Evolutionary conservation across 441 rosid species (phyloP).

Genomic region (Cnidoscolus chayamansa): DNA sequence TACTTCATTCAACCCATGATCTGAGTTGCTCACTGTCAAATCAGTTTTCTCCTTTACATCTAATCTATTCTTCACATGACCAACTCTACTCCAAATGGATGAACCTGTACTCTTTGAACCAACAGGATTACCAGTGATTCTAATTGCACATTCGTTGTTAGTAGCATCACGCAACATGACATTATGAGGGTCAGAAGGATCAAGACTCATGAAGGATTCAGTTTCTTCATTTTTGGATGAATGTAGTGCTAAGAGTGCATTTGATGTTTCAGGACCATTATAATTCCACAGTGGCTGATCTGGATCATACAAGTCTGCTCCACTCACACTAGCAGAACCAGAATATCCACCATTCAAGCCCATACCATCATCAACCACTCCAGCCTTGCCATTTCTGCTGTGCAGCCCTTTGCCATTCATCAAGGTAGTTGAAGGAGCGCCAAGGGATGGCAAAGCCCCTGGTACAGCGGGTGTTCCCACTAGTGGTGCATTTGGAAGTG

Average conservation of each 20-base stretch:
- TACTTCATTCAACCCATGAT: slow-evolving; percentile 47
- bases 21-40: slow-evolving; percentile 37
- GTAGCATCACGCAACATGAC: slow-evolving; percentile 30
- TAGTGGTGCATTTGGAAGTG: slow-evolving; percentile 75
- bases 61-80: slow-evolving; percentile 46
- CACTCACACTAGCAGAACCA: slow-evolving; percentile 45
- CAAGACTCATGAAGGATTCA: slow-evolving; percentile 48
- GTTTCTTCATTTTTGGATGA: slow-evolving; percentile 56
- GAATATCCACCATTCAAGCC: slow-evolving; percentile 56
- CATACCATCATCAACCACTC: slow-evolving; percentile 56
- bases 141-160: slow-evolving; percentile 43
- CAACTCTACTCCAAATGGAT: slow-evolving; percentile 80
- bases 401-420: slow-evolving; percentile 53
- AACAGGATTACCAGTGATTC: slow-evolving; percentile 33
- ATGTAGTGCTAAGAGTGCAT: slow-evolving; percentile 45
- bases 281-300: slow-evolving; percentile 98
- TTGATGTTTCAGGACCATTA: slow-evolving; percentile 64
- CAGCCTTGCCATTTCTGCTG: slow-evolving; percentile 54
- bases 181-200: slow-evolving; percentile 42
- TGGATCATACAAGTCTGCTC: slow-evolving; percentile 92
- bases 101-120: slow-evolving; percentile 44
- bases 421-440: slow-evolving; percentile 51
- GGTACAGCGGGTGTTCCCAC: slow-evolving; percentile 58
- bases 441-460: slow-evolving; percentile 49
- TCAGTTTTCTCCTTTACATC: slow-evolving; percentile 57